Base-by-base conservation (phyloP, 169 alveolate genomes). In the Plasmodium falciparum region DNA sequence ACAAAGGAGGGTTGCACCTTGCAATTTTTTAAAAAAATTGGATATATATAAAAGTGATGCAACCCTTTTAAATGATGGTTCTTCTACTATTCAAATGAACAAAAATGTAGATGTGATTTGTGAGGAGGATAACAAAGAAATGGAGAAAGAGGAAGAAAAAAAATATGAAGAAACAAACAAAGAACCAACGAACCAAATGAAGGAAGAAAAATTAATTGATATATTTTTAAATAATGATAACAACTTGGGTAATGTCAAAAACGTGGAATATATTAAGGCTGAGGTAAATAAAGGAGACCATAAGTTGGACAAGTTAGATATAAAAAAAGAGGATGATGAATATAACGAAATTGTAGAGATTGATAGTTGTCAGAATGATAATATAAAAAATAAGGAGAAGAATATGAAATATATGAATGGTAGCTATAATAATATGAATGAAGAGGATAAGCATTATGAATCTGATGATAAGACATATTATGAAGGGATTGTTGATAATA, bases 401-500 rank as follows among this genome's bases (percentile, higher is more conserved):
- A 62, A 47, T 22, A 15, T 7, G 52, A 74, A 26, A 4, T 26
- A 54, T 54, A 7, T 39, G 2, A 7, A 20, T 56, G 63, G 5
- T 33, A 4, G 45, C 7, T 33, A 0, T 4, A 33, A 33, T 33
- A 33, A 33, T 33, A 26, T 29, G 50, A 73, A 56, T 7, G 75
- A 54, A 5, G 65, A 56, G 2, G 7, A 39, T 39, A 4, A 39
- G 2, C 8, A 5, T 39, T 39, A 39, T 5, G 47, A 39, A 0
- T 0, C 0, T 39, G 7, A 39, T 15, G 71, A 58, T 17, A 26
- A 61, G 8, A 71, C 72, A 20, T 20, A 20, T 1, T 83, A 83
- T 54, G 74, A 69, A 69, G 91, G 91, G 9, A 83, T 83, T 8
- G 24, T 83, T 26, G 72, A 83, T 52, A 83, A 39, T 61, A 83